Evolutionary conservation across 2,329 filamentous ascomycete species (phyloP), one percentile per base, ranked within the genome.

Genomic region (Trematosphaeria pertusa): DNA sequence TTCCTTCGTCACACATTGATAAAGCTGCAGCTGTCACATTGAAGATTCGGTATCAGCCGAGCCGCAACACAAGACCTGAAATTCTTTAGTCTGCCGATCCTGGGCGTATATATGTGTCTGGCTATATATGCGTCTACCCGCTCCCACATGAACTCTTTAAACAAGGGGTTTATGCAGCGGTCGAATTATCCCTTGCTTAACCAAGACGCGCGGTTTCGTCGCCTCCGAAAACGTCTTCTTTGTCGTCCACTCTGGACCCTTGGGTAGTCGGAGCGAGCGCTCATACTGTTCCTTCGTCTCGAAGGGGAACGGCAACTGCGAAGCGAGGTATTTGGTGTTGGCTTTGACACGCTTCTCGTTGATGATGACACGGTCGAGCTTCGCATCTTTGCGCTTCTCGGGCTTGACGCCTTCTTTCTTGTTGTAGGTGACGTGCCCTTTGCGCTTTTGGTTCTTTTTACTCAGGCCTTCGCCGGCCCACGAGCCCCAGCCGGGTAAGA

Each of bases 201-300:
- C 78, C 71, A 97, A 79, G 57, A 97, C 83, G 62, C 91, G 85
- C 48, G 94, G 94, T 81, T 93, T 96, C 49, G 89, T 96, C 51
- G 84, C 84, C 61, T 88, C 85, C 78, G 97, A 92, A 81, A 94
- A 94, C 11, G 88, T 91, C 77, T 91, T 86, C 82, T 96, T 97
- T n/a, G 93, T 97, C 59, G 87, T 86, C 92, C 93, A 99, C 73
- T 99, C 93, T 12, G 88, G 90, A 1, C 94, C 94, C 50, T 97
- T 84, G 1, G 94, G 94, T 58, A 97, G 75, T 33, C 93, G 81
- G 48, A 97, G 77, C 55, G 88, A 89, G 39, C 93, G 80, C 78
- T 99, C 94, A 74, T 97, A 97, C 78, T 97, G 91, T 65, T 88
- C 82, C 59, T 81, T 82, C 20, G 83, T 90, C 78, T 97, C 93